These are phyloP conservation scores for Aspergillus pseudoviridinutans DNA, from an alignment of 2,329 filamentous ascomycete genomes.

Conservation along the genomic window DNA sequence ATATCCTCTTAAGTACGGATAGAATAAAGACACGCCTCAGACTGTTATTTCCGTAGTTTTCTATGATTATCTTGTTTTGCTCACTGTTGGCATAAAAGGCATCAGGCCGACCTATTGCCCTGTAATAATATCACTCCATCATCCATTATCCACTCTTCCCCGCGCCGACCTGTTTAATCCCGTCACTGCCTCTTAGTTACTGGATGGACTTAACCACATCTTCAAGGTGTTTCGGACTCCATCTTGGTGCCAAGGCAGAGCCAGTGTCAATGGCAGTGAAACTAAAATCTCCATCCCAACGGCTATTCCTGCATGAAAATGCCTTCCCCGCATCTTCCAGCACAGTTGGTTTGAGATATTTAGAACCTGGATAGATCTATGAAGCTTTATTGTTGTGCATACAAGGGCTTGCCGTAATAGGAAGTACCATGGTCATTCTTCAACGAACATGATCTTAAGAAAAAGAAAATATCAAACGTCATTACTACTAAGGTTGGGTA, in stretches of 20 bases:
- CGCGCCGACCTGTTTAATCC: neutral
- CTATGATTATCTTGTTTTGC: neutral
- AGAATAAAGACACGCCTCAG: neutral
- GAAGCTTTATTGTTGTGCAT: neutral
- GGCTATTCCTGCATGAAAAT: neutral
- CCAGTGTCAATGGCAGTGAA: neutral
- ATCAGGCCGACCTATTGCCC: neutral
- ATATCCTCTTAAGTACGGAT: neutral
- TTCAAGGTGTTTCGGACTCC: neutral
- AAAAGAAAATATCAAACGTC: conserved; percentile 12
- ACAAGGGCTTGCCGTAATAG: neutral
- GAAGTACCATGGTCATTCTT: neutral
- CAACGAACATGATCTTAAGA: neutral
- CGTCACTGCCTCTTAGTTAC: neutral
- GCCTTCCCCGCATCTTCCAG: neutral
- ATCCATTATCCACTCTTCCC: neutral
- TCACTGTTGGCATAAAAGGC: neutral
- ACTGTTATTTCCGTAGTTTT: neutral
- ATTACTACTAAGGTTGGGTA: conserved; percentile 14
- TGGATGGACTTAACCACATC: neutral
- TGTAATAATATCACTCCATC: neutral
- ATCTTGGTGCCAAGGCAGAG: neutral
- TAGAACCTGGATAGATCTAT: neutral
- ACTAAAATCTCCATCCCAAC: neutral
- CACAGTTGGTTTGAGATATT: neutral